These are phyloP conservation scores for Suillus subluteus DNA, from an alignment of 768 basidiomycete genomes.

Conservation along the genomic window DNA sequence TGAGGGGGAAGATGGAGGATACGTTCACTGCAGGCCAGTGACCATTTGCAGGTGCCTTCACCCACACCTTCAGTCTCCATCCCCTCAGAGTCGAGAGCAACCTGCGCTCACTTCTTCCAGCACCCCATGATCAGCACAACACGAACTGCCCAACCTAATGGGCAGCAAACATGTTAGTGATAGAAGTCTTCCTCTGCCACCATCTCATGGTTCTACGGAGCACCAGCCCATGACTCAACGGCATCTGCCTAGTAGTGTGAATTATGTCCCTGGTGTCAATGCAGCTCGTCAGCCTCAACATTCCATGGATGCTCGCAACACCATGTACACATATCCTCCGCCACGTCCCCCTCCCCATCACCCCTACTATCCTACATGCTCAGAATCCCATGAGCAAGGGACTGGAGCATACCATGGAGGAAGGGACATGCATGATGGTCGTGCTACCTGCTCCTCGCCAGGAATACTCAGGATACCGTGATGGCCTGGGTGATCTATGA, in stretches of 20 bases:
- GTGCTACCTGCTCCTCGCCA: neutral
- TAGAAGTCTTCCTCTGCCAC: neutral
- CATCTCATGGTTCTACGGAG: neutral
- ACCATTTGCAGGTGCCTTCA: neutral
- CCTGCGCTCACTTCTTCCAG: neutral
- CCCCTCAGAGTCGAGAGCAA: neutral
- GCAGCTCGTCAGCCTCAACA: neutral
- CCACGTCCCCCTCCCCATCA: neutral
- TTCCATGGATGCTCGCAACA: neutral
- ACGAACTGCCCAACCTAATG: neutral
- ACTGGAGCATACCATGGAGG: neutral
- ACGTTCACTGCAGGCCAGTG: neutral
- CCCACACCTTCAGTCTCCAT: neutral
- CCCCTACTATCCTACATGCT: neutral
- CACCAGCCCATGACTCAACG: neutral
- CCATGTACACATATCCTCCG: neutral
- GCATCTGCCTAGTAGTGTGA: neutral
- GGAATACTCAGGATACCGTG: neutral
- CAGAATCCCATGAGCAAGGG: neutral
- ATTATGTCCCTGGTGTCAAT: neutral
- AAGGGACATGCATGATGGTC: neutral
- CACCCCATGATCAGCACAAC: neutral
- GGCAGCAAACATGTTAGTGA: neutral
- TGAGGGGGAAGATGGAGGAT: neutral
- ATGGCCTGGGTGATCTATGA: neutral